Percentiles rank a stretch among this genome's conserved stretches.
These are phyloP conservation scores for Solanum lycopersicoides DNA, from an alignment of 257 asterid species.

Conservation along the genomic window DNA sequence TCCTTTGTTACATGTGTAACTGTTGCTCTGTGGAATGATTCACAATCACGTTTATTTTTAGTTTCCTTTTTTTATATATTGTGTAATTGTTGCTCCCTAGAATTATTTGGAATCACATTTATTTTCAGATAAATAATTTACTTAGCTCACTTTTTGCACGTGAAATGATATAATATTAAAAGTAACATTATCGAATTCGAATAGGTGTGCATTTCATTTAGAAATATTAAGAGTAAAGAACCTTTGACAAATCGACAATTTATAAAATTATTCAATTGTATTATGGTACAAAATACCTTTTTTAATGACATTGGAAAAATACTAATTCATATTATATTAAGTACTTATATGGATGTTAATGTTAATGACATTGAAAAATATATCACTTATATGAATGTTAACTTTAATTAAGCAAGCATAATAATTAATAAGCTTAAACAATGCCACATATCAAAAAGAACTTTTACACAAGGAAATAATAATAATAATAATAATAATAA, in stretches of 20 bases:
- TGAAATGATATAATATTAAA: neutral
- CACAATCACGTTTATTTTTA: neutral
- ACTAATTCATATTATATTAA: neutral
- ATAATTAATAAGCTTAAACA: neutral
- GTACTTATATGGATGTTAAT: neutral
- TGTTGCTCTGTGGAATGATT: neutral
- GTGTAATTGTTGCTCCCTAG: neutral
- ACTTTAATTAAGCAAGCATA: neutral
- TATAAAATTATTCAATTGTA: neutral
- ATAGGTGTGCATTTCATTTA: neutral
- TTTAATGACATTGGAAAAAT: neutral
- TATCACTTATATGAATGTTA: neutral
- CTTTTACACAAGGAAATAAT: neutral
- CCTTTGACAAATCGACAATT: neutral
- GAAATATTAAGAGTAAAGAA: neutral
- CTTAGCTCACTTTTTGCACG: neutral
- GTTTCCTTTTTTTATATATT: neutral
- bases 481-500: too few relatives aligned
- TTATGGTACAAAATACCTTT: fast-evolving
- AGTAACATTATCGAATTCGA: neutral
- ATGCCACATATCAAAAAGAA: fast-evolving
- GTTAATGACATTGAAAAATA: neutral
- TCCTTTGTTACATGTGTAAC: fast-evolving
- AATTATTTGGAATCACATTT: neutral
- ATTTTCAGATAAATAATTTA: neutral